These are phyloP conservation scores for Ophiocordyceps camponoti-floridani DNA, from an alignment of 2,329 filamentous ascomycete species.

Conservation along the genomic window DNA sequence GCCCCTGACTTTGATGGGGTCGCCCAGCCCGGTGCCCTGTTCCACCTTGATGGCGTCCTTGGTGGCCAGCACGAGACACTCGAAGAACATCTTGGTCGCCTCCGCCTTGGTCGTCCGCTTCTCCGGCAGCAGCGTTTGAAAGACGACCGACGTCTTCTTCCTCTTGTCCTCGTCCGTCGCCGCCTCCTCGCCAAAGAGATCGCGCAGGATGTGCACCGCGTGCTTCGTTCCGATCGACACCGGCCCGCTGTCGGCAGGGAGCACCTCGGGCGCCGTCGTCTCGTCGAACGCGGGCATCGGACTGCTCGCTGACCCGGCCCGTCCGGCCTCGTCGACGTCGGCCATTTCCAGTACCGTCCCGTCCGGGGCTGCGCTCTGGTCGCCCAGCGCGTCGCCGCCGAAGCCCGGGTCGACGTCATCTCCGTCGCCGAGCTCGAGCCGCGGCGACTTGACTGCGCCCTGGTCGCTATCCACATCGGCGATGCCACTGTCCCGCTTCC, in stretches of 20 bases:
- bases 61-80: constrained; percentile 84
- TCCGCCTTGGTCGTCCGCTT: constrained; percentile 65
- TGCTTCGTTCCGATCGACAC: constrained; percentile 87
- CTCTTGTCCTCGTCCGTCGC: constrained; percentile 53
- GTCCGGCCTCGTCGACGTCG: constrained; percentile 36
- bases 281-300: constrained; percentile 55
- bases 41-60: constrained; percentile 98
- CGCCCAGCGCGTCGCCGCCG: constrained; percentile 31
- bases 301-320: constrained; percentile 23
- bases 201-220: constrained; percentile 83
- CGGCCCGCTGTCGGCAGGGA: constrained; percentile 68
- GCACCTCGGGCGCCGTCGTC: constrained; percentile 55
- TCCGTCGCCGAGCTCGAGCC: constrained; percentile 48
- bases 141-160: constrained; percentile 60
- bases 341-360: constrained; percentile 48
- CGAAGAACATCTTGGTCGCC: constrained; percentile 99
- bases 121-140: constrained; percentile 83
- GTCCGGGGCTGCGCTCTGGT: constrained; percentile 36
- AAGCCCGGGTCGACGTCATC: constrained; percentile 40
- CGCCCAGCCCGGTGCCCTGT: constrained; percentile 61
- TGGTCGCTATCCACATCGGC: constrained; percentile 59
- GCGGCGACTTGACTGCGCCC: constrained; percentile 47
- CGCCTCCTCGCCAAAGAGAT: constrained; percentile 62
- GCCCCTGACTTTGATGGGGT: constrained; percentile 64
- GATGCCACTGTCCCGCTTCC: constrained; percentile 80